Conservation (phyloP, 805 yeast species). For the Ogataea philodendri region DNA sequence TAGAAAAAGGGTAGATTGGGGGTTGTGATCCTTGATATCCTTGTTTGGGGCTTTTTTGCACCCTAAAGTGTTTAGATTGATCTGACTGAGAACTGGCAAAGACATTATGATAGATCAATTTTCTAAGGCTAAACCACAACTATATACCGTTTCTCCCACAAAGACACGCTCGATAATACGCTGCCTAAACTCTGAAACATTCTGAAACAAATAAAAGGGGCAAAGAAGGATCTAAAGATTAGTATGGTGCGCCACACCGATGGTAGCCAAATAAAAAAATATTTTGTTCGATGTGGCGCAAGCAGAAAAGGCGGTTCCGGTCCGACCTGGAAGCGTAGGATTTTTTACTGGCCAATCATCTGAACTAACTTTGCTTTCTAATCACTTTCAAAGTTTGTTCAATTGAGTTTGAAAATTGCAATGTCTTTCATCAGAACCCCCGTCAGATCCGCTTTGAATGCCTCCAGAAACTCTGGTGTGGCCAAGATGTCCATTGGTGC, state of each 20-base stretch:
- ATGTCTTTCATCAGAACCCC: conserved; percentile 30
- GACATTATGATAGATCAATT: conserved; percentile 5
- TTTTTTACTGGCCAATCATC: conserved; percentile 6
- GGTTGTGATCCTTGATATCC: conserved; percentile 9
- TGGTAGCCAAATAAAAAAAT: too few species aligned
- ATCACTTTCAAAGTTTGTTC: conserved; percentile 1
- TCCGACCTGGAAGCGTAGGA: background rate
- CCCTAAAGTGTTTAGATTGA: background rate
- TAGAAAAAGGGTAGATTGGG: conserved; percentile 7
- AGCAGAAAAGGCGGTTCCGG: conserved; percentile 1
- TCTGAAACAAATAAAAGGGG: conserved; percentile 16
- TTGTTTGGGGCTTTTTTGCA: conserved; percentile 6
- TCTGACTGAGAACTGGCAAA: conserved; percentile 2
- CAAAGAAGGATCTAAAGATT: conserved; percentile 7
- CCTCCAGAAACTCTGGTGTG: conserved; percentile 13
- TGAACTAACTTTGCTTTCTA: conserved; percentile 1
- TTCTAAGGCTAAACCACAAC: too few species aligned
- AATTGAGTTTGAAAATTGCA: conserved; percentile 1
- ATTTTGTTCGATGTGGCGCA: conserved; percentile 6
- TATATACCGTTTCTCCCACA: too few species aligned
- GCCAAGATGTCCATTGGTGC: conserved; percentile 21
- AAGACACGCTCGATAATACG: conserved; percentile 4
- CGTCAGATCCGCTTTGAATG: conserved; percentile 26
- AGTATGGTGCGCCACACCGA: conserved; percentile 6
- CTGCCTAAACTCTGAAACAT: background rate